These are phyloP conservation scores for Fusarium chlamydosporum DNA, from an alignment of 2,329 filamentous ascomycete species.

Conservation along the genomic window DNA sequence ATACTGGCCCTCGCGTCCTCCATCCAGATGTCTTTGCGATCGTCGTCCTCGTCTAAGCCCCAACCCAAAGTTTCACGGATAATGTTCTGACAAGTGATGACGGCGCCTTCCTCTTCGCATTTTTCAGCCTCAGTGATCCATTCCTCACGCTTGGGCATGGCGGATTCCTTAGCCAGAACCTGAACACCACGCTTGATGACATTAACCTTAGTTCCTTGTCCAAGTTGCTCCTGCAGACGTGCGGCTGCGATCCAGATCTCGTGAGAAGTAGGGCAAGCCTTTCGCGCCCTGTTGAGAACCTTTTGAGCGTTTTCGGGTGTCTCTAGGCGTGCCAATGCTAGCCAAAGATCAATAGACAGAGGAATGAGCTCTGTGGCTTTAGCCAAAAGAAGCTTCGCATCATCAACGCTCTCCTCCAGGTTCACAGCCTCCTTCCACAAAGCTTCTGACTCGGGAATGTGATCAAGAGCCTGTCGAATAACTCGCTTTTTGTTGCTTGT, in stretches of 20 bases:
- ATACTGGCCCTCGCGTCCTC: conserved; percentile 90
- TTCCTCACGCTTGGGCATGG: conserved; percentile 97
- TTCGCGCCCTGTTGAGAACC: conserved; percentile 94
- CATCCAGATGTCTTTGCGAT: conserved; percentile 95
- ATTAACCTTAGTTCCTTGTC: conserved; percentile 82
- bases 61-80: conserved; percentile 94
- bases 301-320: conserved; percentile 92
- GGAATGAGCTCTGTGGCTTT: conserved; percentile 97
- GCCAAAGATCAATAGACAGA: conserved; percentile 92
- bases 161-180: conserved; percentile 87
- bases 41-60: conserved; percentile 94
- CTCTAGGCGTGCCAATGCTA: conserved; percentile 91
- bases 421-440: conserved; percentile 99
- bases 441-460: conserved; percentile 92
- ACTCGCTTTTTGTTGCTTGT: conserved; percentile 91
- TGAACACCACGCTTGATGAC: conserved; percentile 96
- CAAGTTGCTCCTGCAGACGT: conserved; percentile 88
- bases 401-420: conserved; percentile 88
- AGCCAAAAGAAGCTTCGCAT: conserved; percentile 88
- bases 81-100: conserved; percentile 89
- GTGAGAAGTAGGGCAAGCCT: conserved; percentile 91
- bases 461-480: conserved; percentile 88
- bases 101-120: conserved; percentile 91
- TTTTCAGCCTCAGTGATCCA: conserved; percentile 97
- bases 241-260: conserved; percentile 98